Conservation (phyloP, 2,329 filamentous ascomycete genomes). For the Aspergillus ruber region DNA sequence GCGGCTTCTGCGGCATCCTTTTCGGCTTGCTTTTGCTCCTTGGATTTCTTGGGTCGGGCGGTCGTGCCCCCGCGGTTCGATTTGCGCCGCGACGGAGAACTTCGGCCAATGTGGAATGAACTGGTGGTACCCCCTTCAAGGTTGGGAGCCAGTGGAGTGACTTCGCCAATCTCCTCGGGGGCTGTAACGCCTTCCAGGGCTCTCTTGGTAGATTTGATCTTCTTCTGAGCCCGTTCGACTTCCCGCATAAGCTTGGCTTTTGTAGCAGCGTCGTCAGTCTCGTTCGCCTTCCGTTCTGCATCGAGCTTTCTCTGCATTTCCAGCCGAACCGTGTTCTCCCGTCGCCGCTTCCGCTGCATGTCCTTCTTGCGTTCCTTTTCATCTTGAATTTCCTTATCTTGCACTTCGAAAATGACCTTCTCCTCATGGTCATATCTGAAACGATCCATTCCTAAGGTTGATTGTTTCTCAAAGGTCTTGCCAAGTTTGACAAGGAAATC, state of each 20-base stretch:
- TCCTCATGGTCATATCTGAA: slow-evolving; percentile 73
- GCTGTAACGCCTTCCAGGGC: slow-evolving; percentile 76
- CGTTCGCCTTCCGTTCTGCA: slow-evolving; percentile 69
- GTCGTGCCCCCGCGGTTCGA: slow-evolving; percentile 45
- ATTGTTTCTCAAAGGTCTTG: slow-evolving; percentile 60
- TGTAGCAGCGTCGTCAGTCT: slow-evolving; percentile 75
- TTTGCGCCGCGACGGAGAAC: slow-evolving; percentile 46
- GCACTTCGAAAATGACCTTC: slow-evolving; percentile 76
- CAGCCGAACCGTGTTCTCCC: slow-evolving; percentile 88
- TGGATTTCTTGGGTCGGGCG: slow-evolving; percentile 81
- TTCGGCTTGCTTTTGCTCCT: slow-evolving; percentile 61
- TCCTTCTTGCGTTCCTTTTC: slow-evolving; percentile 99
- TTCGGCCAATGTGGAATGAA: slow-evolving; percentile 67
- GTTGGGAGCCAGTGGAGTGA: slow-evolving; percentile 68
- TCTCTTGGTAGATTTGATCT: slow-evolving; percentile 82
- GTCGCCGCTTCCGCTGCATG: slow-evolving; percentile 93
- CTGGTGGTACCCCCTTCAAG: slow-evolving; percentile 80
- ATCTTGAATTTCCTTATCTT: slow-evolving; percentile 80
- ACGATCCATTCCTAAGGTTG: slow-evolving; percentile 64
- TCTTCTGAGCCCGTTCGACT: slow-evolving; percentile 84
- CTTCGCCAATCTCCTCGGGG: slow-evolving; percentile 64
- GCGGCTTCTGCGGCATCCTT: slow-evolving; percentile 77
- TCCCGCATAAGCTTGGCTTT: slow-evolving; percentile 74
- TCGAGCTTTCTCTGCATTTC: slow-evolving; percentile 77
- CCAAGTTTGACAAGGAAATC: slow-evolving; percentile 51